Percentiles rank a stretch among this genome's conserved stretches.
phyloP scores from a whole-genome alignment of 768 basidiomycete genomes.

The Phanerodontia chrysosporium region DNA sequence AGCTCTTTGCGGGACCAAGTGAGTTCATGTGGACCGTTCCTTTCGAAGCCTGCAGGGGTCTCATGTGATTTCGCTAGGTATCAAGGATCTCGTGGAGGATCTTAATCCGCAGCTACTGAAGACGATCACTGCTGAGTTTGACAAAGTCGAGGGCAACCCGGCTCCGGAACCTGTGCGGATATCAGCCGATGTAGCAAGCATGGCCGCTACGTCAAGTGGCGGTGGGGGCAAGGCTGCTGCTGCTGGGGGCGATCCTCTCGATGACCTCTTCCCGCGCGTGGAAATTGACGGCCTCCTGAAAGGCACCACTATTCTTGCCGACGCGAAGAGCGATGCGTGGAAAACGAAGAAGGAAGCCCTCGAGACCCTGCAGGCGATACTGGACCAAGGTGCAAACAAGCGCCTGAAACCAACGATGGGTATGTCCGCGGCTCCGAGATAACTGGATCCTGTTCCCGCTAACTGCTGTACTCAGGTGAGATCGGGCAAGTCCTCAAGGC shows the following conservation, averaged over 20 bases:
- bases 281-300: conserved; percentile 86
- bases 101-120: conserved; percentile 89
- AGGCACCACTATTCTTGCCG: conserved; percentile 76
- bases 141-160: conserved; percentile 76
- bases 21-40: conserved; percentile 19
- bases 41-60: not conserved
- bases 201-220: conserved; percentile 39
- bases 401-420: conserved; percentile 89
- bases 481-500: conserved; percentile 86
- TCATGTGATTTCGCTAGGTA: conserved; percentile 43
- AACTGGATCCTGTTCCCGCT: not conserved
- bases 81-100: conserved; percentile 91
- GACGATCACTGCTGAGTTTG: conserved; percentile 90
- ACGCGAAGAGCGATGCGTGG: conserved; percentile 92
- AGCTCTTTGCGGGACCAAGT: conserved; percentile 89
- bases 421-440: conserved; percentile 28
- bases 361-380: conserved; percentile 73
- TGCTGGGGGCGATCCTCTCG: conserved; percentile 62
- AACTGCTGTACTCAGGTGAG: conserved; percentile 54
- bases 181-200: conserved; percentile 67
- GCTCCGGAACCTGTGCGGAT: conserved; percentile 76
- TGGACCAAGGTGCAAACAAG: conserved; percentile 91
- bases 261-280: conserved; percentile 92
- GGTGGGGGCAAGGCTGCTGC: conserved; percentile 37
- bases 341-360: conserved; percentile 95